These are phyloP conservation scores for Pseudogymnoascus destructans DNA, from an alignment of 2,329 filamentous ascomycete genomes.

Conservation along the genomic window DNA sequence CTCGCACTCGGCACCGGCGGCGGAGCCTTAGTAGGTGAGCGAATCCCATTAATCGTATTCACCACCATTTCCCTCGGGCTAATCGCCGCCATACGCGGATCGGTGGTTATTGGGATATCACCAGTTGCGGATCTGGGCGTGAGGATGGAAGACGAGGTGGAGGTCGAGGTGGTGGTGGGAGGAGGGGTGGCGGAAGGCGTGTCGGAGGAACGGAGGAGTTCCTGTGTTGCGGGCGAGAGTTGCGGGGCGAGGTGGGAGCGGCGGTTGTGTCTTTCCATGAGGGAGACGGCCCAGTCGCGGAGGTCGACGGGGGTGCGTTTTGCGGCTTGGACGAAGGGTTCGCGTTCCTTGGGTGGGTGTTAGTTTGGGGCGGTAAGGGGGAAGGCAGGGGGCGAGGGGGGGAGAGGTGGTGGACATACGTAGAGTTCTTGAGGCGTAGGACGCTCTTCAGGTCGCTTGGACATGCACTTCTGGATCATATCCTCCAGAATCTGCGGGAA, in stretches of 20 bases:
- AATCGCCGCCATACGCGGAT: conserved; percentile 25
- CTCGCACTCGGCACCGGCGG: not conserved
- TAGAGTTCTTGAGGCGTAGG: conserved; percentile 90
- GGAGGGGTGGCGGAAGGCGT: conserved; percentile 32
- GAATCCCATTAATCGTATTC: conserved; percentile 27
- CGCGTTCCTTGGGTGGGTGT: conserved; percentile 52
- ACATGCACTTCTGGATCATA: conserved; percentile 91
- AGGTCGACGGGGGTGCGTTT: conserved; percentile 94
- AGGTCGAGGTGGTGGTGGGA: conserved; percentile 31
- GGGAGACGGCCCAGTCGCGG: conserved; percentile 79
- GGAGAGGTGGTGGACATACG: conserved; percentile 40
- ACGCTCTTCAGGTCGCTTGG: conserved; percentile 76
- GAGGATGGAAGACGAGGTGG: conserved; percentile 28
- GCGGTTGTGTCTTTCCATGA: conserved; percentile 92
- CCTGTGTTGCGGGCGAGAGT: conserved; percentile 63
- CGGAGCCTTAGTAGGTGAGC: conserved; percentile 17
- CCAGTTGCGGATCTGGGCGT: conserved; percentile 51
- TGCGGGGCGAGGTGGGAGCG: conserved; percentile 84
- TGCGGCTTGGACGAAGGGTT: conserved; percentile 89
- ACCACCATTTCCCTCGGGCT: conserved; percentile 22
- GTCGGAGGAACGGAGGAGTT: conserved; percentile 53
- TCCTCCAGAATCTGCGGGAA: conserved; percentile 92
- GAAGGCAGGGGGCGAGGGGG: conserved; percentile 11
- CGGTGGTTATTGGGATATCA: conserved; percentile 54
- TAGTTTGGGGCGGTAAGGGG: conserved; percentile 19